These are phyloP conservation scores for Corrigiola litoralis DNA, from an alignment of 179 eudicot genomes.

Conservation along the genomic window DNA sequence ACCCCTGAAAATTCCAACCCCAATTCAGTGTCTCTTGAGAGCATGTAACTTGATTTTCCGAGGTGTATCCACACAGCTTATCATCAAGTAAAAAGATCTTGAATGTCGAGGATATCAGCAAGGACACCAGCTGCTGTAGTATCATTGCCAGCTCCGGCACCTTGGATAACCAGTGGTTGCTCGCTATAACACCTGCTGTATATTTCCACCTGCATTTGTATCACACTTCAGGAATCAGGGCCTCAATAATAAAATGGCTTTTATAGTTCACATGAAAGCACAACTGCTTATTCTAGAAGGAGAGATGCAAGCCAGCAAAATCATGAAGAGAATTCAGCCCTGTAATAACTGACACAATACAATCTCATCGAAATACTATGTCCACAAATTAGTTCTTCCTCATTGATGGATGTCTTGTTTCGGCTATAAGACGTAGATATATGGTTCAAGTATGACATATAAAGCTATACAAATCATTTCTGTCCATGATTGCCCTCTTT, in stretches of 20 bases:
- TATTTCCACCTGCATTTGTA: constrained; percentile 68
- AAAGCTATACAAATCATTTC: background rate
- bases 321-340: background rate
- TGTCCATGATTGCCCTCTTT: background rate
- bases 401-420: background rate
- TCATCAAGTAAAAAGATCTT: constrained; percentile 56
- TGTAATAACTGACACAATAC: background rate
- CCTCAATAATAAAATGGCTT: background rate
- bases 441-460: background rate
- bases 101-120: constrained; percentile 88
- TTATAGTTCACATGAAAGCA: background rate
- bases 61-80: background rate
- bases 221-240: background rate
- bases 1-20: background rate
- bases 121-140: constrained; percentile 98
- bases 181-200: constrained; percentile 80
- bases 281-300: background rate
- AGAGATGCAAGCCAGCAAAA: background rate
- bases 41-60: background rate
- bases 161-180: constrained; percentile 91
- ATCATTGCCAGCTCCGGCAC: constrained; percentile 98
- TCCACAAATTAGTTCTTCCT: background rate
- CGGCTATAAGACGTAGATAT: background rate
- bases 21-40: background rate
- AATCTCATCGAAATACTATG: background rate